Conservation (phyloP, 176 grass and related monocot species). For the Triticum turgidum region DNA sequence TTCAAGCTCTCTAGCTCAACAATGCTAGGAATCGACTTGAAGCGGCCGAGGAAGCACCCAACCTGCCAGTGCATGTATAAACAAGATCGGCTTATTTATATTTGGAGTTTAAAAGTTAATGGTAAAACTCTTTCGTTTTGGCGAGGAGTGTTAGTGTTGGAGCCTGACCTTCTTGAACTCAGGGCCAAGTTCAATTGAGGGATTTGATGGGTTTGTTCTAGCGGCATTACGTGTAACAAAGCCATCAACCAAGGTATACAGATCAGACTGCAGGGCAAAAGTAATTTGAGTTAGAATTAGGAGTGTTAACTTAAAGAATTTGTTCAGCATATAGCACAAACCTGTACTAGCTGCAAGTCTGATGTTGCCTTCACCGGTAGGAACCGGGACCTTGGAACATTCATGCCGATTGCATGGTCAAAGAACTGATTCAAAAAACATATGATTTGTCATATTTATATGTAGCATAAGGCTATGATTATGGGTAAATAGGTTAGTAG, state of each 20-base stretch:
- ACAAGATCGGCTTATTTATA: not conserved
- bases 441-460: slow-evolving; percentile 21
- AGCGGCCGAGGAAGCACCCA: slow-evolving; percentile 65
- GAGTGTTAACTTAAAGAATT: not conserved
- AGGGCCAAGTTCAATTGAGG: slow-evolving; percentile 79
- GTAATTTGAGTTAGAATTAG: not conserved
- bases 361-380: slow-evolving; percentile 91
- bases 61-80: slow-evolving; percentile 53
- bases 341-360: slow-evolving; percentile 91
- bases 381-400: slow-evolving; percentile 86
- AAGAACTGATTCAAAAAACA: slow-evolving; percentile 67
- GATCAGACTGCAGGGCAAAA: slow-evolving; percentile 67
- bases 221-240: slow-evolving; percentile 74
- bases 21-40: slow-evolving; percentile 96
- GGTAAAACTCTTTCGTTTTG: not conserved
- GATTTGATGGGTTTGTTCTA: slow-evolving; percentile 76
- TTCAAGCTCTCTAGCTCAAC: slow-evolving; percentile 88
- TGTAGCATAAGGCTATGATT: not conserved
- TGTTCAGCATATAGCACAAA: slow-evolving; percentile 21
- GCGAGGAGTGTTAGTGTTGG: not conserved
- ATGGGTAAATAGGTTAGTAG: not conserved
- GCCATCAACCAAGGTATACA: slow-evolving; percentile 89
- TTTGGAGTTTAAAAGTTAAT: not conserved
- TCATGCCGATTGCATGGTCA: slow-evolving; percentile 77
- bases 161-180: slow-evolving; percentile 87